Conservation (phyloP, 352 stramenopile species). For the Hyaloperonospora brassicae region DNA sequence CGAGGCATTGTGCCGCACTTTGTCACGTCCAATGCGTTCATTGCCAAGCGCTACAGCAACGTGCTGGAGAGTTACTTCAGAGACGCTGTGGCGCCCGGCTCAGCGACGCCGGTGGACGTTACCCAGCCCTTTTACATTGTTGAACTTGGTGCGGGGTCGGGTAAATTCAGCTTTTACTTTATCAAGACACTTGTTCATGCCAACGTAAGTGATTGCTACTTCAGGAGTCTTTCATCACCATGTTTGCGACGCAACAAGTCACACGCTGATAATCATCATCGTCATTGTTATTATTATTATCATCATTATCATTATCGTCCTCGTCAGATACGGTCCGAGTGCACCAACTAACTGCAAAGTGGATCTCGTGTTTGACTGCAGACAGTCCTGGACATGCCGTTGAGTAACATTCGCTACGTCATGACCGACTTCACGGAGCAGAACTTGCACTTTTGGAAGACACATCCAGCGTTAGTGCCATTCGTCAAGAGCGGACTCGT, state of each 20-base stretch:
- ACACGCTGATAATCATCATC: too few relatives aligned
- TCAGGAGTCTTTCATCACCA: too few relatives aligned
- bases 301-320: too few relatives aligned
- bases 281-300: too few relatives aligned
- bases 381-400: constrained; percentile 79
- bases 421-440: constrained; percentile 92
- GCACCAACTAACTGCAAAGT: too few relatives aligned
- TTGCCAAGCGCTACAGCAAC: constrained; percentile 85
- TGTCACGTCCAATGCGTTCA: constrained; percentile 94
- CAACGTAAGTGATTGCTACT: constrained; percentile 22
- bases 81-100: constrained; percentile 34
- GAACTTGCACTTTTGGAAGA: constrained; percentile 92
- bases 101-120: constrained; percentile 47
- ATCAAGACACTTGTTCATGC: constrained; percentile 76
- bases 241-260: too few relatives aligned
- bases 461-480: constrained; percentile 72
- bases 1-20: constrained; percentile 94
- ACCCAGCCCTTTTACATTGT: constrained; percentile 90
- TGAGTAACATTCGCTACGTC: constrained; percentile 89
- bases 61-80: constrained; percentile 60
- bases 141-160: constrained; percentile 87
- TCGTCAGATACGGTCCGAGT: too few relatives aligned
- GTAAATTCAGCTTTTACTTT: constrained; percentile 95
- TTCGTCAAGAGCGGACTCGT: constrained; percentile 84
- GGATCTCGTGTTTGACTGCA: constrained; percentile 1